Evolutionary conservation across 2,329 filamentous ascomycete species (phyloP).

Genomic region (Neopestalotiopsis sp.): DNA sequence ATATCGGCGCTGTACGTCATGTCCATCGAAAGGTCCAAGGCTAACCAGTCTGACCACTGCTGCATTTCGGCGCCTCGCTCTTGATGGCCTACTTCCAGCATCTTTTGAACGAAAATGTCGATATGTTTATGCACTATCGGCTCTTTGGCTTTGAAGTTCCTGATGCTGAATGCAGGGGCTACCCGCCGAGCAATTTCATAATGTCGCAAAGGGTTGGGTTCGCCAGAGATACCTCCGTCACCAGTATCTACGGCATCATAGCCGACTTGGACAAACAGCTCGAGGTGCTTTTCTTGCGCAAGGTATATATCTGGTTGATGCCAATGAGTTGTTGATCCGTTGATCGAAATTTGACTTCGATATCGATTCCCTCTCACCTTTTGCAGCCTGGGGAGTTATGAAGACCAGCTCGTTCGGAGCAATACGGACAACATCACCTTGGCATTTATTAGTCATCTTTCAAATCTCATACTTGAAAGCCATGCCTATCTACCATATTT

Average conservation of each 20-base stretch:
- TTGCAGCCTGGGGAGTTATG: slow-evolving; percentile 21
- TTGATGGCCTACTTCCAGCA: slow-evolving; percentile 21
- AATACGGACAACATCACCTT: slow-evolving; percentile 26
- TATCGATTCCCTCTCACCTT: slow-evolving; percentile 15
- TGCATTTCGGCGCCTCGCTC: slow-evolving; percentile 21
- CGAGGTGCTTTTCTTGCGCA: slow-evolving; percentile 24
- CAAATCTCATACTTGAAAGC: neutral
- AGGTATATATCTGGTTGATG: slow-evolving; percentile 26
- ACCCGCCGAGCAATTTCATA: slow-evolving; percentile 28
- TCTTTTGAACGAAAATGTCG: slow-evolving; percentile 26
- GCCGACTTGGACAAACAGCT: slow-evolving; percentile 27
- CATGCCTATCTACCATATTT: slow-evolving; percentile 20
- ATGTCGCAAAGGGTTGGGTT: slow-evolving; percentile 28
- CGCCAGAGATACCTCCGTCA: slow-evolving; percentile 27
- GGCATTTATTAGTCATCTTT: neutral
- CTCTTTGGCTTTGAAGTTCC: slow-evolving; percentile 20
- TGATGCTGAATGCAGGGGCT: slow-evolving; percentile 30
- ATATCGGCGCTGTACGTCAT: slow-evolving; percentile 22
- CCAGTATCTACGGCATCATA: slow-evolving; percentile 26
- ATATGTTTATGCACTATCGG: slow-evolving; percentile 27
- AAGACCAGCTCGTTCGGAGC: slow-evolving; percentile 29
- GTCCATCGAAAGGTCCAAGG: slow-evolving; percentile 22
- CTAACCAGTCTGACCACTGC: slow-evolving; percentile 28
- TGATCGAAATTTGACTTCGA: too few relatives aligned
- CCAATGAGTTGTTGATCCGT: too few relatives aligned